Evolutionary conservation across 371 early-diverging fungal genomes (phyloP).

Genomic region (Gilbertella persicaria): DNA sequence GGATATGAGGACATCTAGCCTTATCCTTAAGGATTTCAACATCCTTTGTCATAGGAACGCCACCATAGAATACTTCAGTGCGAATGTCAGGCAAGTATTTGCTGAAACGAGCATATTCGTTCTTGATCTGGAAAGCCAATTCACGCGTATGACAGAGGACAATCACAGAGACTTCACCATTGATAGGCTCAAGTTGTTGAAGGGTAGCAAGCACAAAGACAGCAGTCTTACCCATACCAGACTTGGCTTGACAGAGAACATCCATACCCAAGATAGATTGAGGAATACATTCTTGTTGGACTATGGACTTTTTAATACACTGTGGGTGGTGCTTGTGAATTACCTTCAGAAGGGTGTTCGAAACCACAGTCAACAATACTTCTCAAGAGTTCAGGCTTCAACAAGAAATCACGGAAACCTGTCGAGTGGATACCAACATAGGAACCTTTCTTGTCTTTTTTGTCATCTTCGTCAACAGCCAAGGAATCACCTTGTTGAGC

Average conservation of each 20-base stretch:
- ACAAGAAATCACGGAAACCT: constrained; percentile 96
- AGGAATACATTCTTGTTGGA: constrained; percentile 99
- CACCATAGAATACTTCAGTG: constrained; percentile 91
- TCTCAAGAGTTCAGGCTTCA: constrained; percentile 94
- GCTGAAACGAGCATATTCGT: constrained; percentile 87
- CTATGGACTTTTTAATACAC: not conserved
- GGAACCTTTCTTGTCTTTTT: constrained; percentile 93
- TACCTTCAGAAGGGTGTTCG: constrained; percentile 98
- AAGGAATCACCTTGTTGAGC: constrained; percentile 25
- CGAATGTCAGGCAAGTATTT: constrained; percentile 91
- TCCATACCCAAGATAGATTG: constrained; percentile 96
- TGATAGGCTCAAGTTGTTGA: constrained; percentile 81
- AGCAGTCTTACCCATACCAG: constrained; percentile 99
- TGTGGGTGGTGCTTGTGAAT: not conserved
- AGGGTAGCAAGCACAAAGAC: constrained; percentile 93
- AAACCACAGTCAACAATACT: constrained; percentile 98
- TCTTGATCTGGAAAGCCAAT: constrained; percentile 96
- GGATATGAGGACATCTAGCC: constrained; percentile 94
- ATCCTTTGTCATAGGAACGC: constrained; percentile 78
- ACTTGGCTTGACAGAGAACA: constrained; percentile 96
- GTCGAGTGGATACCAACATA: constrained; percentile 98
- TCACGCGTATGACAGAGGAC: constrained; percentile 98
- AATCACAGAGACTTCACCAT: constrained; percentile 74
- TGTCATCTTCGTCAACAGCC: constrained; percentile 55
- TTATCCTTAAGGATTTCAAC: constrained; percentile 98